Evolutionary conservation across 202 grass and related monocot species (phyloP), one percentile per base, ranked within the genome.

Genomic region (Dendrocalamus latiflorus): DNA sequence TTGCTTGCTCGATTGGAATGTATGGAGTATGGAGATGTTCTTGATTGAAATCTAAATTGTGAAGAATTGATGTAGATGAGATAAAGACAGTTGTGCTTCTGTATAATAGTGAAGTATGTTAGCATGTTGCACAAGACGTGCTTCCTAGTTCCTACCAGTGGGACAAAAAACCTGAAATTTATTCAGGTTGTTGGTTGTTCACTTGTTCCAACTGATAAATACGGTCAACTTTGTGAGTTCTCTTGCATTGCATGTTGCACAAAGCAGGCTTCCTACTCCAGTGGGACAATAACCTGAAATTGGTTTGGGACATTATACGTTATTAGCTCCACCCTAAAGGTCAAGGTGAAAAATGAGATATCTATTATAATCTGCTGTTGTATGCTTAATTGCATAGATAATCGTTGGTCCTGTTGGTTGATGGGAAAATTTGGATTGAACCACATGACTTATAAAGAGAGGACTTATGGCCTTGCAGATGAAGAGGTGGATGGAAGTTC

Each of bases 261-360:
- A 12, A 41, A 41, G 9, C 45, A 17, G 12, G 28, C 28, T 6
- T 45, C 58, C 57, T 77, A 48, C 58, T 64, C 41, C 42, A 21
- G 75, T 47, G 6, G 74, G 24, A 14, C 20, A 68, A 68, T 13
- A 68, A 68, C 0, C 10, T 42, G 36, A 68, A 42, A 22, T 20
- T 47, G 58, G 16, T 63, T 77, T 64, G 17, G 41, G 28, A 34
- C 58, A 36, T 77, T 34, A 44, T 22, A 18, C 15, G 24, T 60
- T 61, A 61, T 13, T 59, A 77, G 57, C 24, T 78, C 70, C 6
- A 78, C 44, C 76, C 10, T 45, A 78, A 78, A 78, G 44, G 10
- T 59, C 10, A 78, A 78, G 20, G 33, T 65, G 30, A 16, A 48
- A 69, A 37, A 78, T 78, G 10, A 0, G 11, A 5, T 50, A 65